These are phyloP conservation scores for Epichloe amarillans DNA, from an alignment of 2,329 filamentous ascomycete species.

Conservation along the genomic window DNA sequence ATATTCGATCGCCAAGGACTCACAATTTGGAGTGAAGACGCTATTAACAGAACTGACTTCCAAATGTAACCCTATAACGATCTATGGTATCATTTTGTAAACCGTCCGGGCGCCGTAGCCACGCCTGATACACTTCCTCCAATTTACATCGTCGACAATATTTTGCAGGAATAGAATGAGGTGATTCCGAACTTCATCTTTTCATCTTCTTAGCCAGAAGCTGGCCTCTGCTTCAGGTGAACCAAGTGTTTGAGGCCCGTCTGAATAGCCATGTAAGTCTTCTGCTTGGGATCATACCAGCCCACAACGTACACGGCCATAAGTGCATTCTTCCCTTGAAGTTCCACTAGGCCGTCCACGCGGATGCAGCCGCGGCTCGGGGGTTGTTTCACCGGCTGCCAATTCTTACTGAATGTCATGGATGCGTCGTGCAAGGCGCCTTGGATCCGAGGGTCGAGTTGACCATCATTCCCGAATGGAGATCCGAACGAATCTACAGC, in stretches of 20 bases:
- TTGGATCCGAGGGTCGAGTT: slow-evolving; percentile 22
- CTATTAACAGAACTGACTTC: not conserved
- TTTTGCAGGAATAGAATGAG: not conserved
- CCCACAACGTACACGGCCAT: slow-evolving; percentile 37
- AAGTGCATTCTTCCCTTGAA: slow-evolving; percentile 31
- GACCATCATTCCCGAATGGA: slow-evolving; percentile 14
- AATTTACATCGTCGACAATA: not conserved
- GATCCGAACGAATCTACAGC: slow-evolving; percentile 14
- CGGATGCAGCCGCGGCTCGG: slow-evolving; percentile 38
- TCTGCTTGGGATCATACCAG: slow-evolving; percentile 43
- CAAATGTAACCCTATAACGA: not conserved
- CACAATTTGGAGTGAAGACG: not conserved
- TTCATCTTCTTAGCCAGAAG: slow-evolving; percentile 13
- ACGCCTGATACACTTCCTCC: slow-evolving; percentile 1
- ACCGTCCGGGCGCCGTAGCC: slow-evolving; percentile 4
- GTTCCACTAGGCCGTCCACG: slow-evolving; percentile 41
- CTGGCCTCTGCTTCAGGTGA: slow-evolving; percentile 25
- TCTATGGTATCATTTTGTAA: slow-evolving; percentile 16
- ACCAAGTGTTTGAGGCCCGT: slow-evolving; percentile 30
- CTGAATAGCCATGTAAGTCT: slow-evolving; percentile 28
- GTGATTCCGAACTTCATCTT: not conserved
- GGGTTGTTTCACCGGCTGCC: slow-evolving; percentile 28
- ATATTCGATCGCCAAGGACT: not conserved
- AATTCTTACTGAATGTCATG: slow-evolving; percentile 29
- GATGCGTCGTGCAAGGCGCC: slow-evolving; percentile 20